Conservation (phyloP, 176 grass and related monocot genomes). For the Lolium rigidum region DNA sequence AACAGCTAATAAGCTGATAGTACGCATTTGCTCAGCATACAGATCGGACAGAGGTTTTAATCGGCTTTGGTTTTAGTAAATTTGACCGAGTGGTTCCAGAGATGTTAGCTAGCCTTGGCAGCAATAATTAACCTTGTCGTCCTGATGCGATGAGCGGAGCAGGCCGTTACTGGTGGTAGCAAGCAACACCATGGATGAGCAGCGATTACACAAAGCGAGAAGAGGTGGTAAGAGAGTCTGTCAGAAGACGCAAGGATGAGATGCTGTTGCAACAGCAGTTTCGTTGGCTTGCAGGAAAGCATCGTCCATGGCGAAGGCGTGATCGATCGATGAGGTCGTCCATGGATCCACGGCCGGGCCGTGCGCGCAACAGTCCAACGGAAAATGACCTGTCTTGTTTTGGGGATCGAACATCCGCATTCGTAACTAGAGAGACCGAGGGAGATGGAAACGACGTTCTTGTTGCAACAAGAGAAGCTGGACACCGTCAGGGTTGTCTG, state of each 20-base stretch:
- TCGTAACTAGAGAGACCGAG: not conserved
- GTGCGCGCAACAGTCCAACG: constrained; percentile 38
- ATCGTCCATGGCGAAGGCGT: not conserved
- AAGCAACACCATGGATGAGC: not conserved
- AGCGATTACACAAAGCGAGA: not conserved
- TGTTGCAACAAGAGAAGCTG: constrained; percentile 33
- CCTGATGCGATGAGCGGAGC: not conserved
- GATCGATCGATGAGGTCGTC: constrained; percentile 14
- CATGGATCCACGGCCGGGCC: not conserved
- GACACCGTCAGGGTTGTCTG: too few relatives aligned
- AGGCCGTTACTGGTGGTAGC: not conserved
- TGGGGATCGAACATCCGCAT: not conserved
- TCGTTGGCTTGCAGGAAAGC: constrained; percentile 40
- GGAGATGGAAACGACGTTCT: constrained; percentile 11
- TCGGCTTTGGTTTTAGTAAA: not conserved
- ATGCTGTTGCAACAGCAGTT: constrained; percentile 51
- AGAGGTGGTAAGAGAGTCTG: not conserved
- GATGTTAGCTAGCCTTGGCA: too few relatives aligned
- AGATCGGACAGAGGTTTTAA: not conserved
- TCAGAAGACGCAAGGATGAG: constrained; percentile 1
- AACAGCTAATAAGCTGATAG: not conserved
- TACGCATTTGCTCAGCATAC: not conserved
- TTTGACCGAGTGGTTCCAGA: not conserved
- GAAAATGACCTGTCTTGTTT: constrained; percentile 42
- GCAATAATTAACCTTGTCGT: not conserved